A percentile compares a stretch with the other conserved stretches of the same genome.
Conservation (phyloP, 2,329 filamentous ascomycete genomes). For the Nemania serpens region DNA sequence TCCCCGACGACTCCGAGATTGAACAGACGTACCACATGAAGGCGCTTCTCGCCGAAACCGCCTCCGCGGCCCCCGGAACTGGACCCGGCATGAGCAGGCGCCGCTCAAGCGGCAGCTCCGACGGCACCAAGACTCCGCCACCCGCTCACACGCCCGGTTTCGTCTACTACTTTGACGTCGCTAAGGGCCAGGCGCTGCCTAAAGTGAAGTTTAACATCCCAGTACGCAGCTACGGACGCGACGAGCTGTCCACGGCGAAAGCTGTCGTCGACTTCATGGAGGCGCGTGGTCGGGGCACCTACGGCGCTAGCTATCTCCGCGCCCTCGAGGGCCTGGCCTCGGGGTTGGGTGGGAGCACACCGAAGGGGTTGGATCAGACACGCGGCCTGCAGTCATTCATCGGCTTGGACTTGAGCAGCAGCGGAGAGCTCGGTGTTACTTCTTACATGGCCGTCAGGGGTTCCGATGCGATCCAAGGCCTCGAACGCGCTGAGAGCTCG, state of each 20-base stretch:
- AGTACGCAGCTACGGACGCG: constrained; percentile 5
- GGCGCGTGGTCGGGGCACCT: constrained; percentile 16
- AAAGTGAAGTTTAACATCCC: constrained; percentile 17
- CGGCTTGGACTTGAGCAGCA: background rate
- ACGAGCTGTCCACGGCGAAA: constrained; percentile 15
- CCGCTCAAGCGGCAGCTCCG: background rate
- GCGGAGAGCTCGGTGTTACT: constrained; percentile 1
- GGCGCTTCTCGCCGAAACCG: constrained; percentile 1
- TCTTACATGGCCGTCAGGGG: constrained; percentile 1
- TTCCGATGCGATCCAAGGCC: background rate
- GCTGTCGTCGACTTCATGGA: constrained; percentile 16
- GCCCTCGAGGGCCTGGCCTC: constrained; percentile 1
- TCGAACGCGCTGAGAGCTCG: background rate
- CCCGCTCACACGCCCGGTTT: constrained; percentile 12
- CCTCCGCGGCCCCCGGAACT: constrained; percentile 4
- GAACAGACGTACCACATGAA: constrained; percentile 11
- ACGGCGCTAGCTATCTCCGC: constrained; percentile 13
- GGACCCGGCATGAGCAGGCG: background rate
- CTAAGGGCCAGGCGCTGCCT: constrained; percentile 14
- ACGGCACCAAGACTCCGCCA: background rate
- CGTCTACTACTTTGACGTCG: constrained; percentile 25
- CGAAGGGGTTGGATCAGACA: background rate
- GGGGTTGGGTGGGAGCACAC: constrained; percentile 1
- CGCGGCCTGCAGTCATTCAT: constrained; percentile 3
- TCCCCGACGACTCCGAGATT: constrained; percentile 8